These are phyloP conservation scores for Mycena metata DNA, from an alignment of 768 basidiomycete species.

Conservation along the genomic window DNA sequence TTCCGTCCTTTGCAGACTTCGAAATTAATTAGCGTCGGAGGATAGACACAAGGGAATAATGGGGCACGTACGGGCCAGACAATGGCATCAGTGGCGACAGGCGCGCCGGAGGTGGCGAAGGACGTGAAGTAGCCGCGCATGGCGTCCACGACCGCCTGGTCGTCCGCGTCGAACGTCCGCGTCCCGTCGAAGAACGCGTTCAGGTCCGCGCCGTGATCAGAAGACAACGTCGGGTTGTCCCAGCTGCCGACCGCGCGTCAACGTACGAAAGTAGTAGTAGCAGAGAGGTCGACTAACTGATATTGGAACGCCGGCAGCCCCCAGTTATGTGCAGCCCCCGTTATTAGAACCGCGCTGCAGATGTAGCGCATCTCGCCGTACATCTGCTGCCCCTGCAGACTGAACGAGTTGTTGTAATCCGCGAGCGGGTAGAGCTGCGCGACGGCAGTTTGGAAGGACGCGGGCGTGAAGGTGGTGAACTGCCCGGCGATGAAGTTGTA, in stretches of 20 bases:
- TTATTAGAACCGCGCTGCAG: conserved; percentile 57
- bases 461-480: conserved; percentile 46
- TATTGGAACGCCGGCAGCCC: conserved; percentile 51
- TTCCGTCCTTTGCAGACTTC: background rate
- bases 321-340: conserved; percentile 41
- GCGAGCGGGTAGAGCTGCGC: conserved; percentile 49
- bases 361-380: conserved; percentile 62
- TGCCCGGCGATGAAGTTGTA: conserved; percentile 59
- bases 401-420: conserved; percentile 50
- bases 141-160: conserved; percentile 49
- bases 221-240: conserved; percentile 56
- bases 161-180: conserved; percentile 41
- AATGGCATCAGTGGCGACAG: conserved; percentile 40
- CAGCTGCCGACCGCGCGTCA: conserved; percentile 41
- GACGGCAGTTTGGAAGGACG: conserved; percentile 48
- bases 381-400: conserved; percentile 60
- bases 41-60: background rate
- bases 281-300: too few relatives aligned
- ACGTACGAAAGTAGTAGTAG: background rate
- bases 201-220: conserved; percentile 54
- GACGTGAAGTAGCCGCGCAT: conserved; percentile 59
- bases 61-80: conserved; percentile 47
- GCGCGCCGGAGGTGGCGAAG: conserved; percentile 52
- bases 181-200: conserved; percentile 50
- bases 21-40: too few relatives aligned